A percentile compares a stretch with the other conserved stretches of the same genome.
These are phyloP conservation scores for Claviceps monticola DNA, from an alignment of 2,329 filamentous ascomycete genomes.

Conservation along the genomic window DNA sequence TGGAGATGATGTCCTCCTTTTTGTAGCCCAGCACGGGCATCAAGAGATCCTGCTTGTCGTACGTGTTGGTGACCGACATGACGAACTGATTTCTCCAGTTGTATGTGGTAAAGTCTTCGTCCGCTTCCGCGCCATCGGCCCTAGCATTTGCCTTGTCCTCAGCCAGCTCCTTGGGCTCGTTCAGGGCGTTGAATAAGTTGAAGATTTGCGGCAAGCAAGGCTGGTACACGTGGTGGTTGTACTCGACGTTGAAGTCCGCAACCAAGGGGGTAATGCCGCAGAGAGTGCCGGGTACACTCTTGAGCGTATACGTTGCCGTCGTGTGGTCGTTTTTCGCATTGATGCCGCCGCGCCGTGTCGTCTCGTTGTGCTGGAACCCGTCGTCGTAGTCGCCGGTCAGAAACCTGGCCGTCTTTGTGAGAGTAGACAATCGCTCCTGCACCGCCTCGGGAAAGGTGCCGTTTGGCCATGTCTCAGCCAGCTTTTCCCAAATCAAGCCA, in stretches of 20 bases:
- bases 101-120: constrained; percentile 10
- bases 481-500: constrained; percentile 22
- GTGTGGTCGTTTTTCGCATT: constrained; percentile 26
- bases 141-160: not conserved
- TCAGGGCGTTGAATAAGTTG: constrained; percentile 16
- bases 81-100: constrained; percentile 20
- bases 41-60: constrained; percentile 20
- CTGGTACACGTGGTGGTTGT: constrained; percentile 28
- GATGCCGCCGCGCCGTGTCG: constrained; percentile 22
- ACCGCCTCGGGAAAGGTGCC: constrained; percentile 19
- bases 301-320: constrained; percentile 28
- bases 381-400: constrained; percentile 22
- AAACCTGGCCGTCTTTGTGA: constrained; percentile 19
- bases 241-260: constrained; percentile 29
- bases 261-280: constrained; percentile 28
- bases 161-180: constrained; percentile 5
- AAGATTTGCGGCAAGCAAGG: constrained; percentile 28
- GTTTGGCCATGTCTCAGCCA: constrained; percentile 18
- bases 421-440: constrained; percentile 12
- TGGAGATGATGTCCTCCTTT: constrained; percentile 12
- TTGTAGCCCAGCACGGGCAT: constrained; percentile 19
- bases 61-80: constrained; percentile 19
- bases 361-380: constrained; percentile 16
- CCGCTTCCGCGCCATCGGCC: not conserved
- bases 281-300: constrained; percentile 26